phyloP scores from a whole-genome alignment of 352 stramenopile genomes.

The Pelagophyceae sp. region DNA sequence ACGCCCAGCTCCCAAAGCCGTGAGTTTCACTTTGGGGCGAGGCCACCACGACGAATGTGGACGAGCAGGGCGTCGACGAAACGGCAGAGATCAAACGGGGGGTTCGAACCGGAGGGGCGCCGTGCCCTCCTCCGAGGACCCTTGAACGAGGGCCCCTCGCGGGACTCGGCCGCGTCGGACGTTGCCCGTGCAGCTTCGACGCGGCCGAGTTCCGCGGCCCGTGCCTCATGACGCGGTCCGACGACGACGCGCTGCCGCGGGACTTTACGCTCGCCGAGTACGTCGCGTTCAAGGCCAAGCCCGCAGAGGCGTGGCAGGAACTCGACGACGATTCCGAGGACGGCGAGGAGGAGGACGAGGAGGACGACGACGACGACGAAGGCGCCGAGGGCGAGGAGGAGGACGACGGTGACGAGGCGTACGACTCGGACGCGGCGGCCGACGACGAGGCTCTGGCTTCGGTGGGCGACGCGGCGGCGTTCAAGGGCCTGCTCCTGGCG shows the following conservation, averaged over 20 bases:
- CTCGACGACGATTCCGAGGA: slow-evolving; percentile 4
- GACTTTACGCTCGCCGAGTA: slow-evolving; percentile 25
- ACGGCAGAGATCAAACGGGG: too few species aligned
- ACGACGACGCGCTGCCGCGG: slow-evolving; percentile 11
- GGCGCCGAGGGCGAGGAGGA: slow-evolving; percentile 19
- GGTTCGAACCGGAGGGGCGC: too few species aligned
- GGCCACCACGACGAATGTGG: too few species aligned
- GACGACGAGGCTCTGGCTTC: slow-evolving; percentile 10
- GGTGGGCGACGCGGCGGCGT: neutral
- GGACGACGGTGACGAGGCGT: slow-evolving; percentile 16
- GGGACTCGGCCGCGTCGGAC: too few species aligned
- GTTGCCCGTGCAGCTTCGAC: too few species aligned
- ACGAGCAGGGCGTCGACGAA: too few species aligned
- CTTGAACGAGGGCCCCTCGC: too few species aligned
- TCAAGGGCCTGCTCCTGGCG: neutral
- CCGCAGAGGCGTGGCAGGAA: slow-evolving; percentile 19
- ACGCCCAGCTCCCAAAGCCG: slow-evolving; percentile 15
- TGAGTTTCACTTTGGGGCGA: too few species aligned
- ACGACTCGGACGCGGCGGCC: neutral
- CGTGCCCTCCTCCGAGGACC: too few species aligned
- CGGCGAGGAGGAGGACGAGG: slow-evolving; percentile 19
- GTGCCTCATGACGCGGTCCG: slow-evolving; percentile 17
- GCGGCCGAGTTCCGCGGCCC: slow-evolving; percentile 3
- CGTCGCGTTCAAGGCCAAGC: neutral
- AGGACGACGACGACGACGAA: slow-evolving; percentile 23